Conservation (phyloP, 495 filamentous ascomycete species). For the Durotheca rogersii region DNA sequence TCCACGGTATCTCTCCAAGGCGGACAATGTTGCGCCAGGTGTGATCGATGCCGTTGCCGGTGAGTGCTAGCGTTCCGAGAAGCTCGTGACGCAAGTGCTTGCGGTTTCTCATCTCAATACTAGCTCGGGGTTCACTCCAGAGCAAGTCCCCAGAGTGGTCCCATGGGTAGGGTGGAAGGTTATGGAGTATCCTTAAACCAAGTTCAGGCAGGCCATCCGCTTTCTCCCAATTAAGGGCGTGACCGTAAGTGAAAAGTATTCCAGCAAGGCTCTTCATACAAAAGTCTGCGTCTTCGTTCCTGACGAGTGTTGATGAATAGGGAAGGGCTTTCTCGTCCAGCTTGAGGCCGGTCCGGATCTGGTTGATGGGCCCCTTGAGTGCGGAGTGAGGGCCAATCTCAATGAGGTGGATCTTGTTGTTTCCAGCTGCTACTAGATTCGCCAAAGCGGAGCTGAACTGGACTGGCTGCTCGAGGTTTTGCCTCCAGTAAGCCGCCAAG, state of each 20-base stretch:
- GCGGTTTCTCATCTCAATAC: conserved; percentile 37
- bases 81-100: conserved; percentile 38
- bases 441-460: conserved; percentile 40
- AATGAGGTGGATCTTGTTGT: conserved; percentile 43
- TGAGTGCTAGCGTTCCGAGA: conserved; percentile 29
- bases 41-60: conserved; percentile 39
- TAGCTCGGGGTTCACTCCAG: conserved; percentile 41
- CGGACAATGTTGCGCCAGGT: conserved; percentile 44
- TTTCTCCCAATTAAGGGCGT: conserved; percentile 19
- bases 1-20: conserved; percentile 40
- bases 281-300: not conserved
- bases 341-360: conserved; percentile 38
- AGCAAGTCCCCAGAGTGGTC: conserved; percentile 35
- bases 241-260: conserved; percentile 34
- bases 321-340: not conserved
- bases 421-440: conserved; percentile 22
- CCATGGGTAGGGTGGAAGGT: conserved; percentile 47
- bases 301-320: conserved; percentile 14
- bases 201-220: not conserved
- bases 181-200: conserved; percentile 2
- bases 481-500: conserved; percentile 43
- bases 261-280: conserved; percentile 32
- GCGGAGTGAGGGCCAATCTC: conserved; percentile 65
- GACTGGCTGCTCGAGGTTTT: conserved; percentile 50
- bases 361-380: conserved; percentile 54